Evolutionary conservation across 2,329 filamentous ascomycete genomes (phyloP), one percentile per base, ranked within the genome.

Genomic region (Alternaria angustiovoidea): DNA sequence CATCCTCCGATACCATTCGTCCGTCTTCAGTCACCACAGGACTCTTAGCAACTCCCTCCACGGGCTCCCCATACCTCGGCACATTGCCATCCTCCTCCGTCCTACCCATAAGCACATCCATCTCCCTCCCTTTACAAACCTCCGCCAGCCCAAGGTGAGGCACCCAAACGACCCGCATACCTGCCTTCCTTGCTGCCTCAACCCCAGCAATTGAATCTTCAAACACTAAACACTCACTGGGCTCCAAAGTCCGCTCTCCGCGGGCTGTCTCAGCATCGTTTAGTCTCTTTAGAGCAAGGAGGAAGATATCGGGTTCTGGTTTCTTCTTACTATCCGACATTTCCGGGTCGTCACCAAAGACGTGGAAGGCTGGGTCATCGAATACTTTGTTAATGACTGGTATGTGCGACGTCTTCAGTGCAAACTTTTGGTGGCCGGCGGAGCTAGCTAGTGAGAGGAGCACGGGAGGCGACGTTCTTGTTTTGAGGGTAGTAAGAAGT

Each of bases 121-220:
- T 51, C 24, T 59, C 57, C 2, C 57, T 39, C 8, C 57, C 57
- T 24, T 44, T 59, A 2, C 57, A 56, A 3, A 59, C 52, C 5
- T 55, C 44, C 7, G 52, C 52, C 16, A 59, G 30, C 6, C 57
- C 57, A 14, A n/a, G 52, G 51, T 59, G 57, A 11, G 57, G 57
- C 32, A 59, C 46, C 57, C 57, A 59, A 1, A 59, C 24, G 0
- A 59, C 57, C 0, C 52, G 52, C 57, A 59, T 59, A 4, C 39
- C 44, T 5, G 46, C 57, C 6, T 38, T 54, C 1, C 46, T 56
- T 1, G 57, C 57, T 0, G 57, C 57, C 46, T 59, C 57, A 0
- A 59, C 52, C n/a, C 57, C 57, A 11, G 57, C 57, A 7, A 56
- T 51, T 6, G 57, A 59, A n/a, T 59, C 57, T 24, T 59, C 57